Percentiles rank a stretch among this genome's conserved stretches.
Conservation (phyloP, 2,329 filamentous ascomycete genomes). For the Colletotrichum somersetense region DNA sequence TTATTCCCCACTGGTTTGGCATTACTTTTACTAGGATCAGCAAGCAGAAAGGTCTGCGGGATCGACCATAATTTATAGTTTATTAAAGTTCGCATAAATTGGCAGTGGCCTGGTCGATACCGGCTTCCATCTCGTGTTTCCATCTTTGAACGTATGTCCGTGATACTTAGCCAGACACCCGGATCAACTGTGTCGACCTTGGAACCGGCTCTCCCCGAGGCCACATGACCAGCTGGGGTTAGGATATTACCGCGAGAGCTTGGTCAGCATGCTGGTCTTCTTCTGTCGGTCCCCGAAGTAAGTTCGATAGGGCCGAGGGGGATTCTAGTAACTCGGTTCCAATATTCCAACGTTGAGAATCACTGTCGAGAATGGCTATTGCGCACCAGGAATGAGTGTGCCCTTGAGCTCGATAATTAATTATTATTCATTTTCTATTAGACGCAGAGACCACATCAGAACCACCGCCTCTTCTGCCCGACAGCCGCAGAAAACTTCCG, state of each 20-base stretch:
- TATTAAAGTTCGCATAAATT: neutral
- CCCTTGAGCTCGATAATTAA: neutral
- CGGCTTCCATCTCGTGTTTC: too few relatives aligned
- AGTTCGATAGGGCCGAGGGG: neutral
- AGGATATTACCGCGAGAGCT: conserved; percentile 22
- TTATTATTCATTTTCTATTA: neutral
- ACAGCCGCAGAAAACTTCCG: neutral
- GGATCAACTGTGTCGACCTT: neutral
- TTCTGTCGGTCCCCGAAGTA: conserved; percentile 28
- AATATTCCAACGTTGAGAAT: too few relatives aligned
- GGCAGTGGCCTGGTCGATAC: too few relatives aligned
- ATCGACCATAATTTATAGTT: conserved; percentile 17
- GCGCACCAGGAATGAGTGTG: neutral
- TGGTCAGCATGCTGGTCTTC: conserved; percentile 33
- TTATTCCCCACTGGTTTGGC: conserved; percentile 2
- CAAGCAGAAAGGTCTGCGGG: neutral
- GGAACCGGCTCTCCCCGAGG: neutral
- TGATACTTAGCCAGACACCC: neutral
- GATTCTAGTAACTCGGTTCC: neutral
- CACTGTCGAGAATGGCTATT: neutral
- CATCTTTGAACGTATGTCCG: too few relatives aligned
- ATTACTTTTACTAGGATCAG: neutral
- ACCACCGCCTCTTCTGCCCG: too few relatives aligned
- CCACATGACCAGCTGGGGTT: neutral
- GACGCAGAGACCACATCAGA: neutral